Percentiles rank a stretch among this genome's conserved stretches.
Evolutionary conservation across 305 asterid species (phyloP).

Genomic region (Striga hermonthica): DNA sequence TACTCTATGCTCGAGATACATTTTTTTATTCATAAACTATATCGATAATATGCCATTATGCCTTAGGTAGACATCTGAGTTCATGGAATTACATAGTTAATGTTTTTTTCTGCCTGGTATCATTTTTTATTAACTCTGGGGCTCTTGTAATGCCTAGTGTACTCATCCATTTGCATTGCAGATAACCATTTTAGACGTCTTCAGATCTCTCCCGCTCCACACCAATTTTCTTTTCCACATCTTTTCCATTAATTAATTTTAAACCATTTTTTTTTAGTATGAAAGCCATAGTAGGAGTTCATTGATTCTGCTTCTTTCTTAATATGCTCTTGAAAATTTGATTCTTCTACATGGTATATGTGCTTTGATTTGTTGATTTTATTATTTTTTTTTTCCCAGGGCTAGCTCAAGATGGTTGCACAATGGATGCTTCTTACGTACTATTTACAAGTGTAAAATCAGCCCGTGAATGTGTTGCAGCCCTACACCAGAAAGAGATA

Average conservation of each 20-base stretch:
- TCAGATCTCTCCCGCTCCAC: constrained; percentile 8
- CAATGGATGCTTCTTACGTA: constrained; percentile 64
- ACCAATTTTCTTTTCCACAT: constrained; percentile 16
- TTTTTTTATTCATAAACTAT: too few relatives aligned
- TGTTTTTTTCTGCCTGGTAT: constrained; percentile 4
- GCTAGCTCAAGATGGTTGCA: constrained; percentile 86
- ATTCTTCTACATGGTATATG: constrained; percentile 24
- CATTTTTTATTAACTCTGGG: constrained; percentile 13
- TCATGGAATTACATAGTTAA: not conserved
- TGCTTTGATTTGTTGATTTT: not conserved
- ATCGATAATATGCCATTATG: not conserved
- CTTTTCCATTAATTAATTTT: constrained; percentile 5
- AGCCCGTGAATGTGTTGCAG: constrained; percentile 82
- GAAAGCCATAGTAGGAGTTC: constrained; percentile 19
- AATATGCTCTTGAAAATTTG: constrained; percentile 17
- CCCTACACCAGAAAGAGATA: constrained; percentile 75
- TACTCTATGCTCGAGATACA: not conserved
- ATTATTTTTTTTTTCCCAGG: constrained; percentile 43
- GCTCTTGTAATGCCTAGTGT: not conserved
- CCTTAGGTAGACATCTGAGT: not conserved
- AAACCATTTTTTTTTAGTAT: constrained; percentile 5
- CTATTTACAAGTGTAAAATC: constrained; percentile 81
- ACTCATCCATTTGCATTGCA: constrained; percentile 15
- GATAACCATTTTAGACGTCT: constrained; percentile 7
- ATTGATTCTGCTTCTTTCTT: constrained; percentile 4